Evolutionary conservation across 2,329 filamentous ascomycete genomes (phyloP).

Genomic region (Dothidotthia symphoricarpi): DNA sequence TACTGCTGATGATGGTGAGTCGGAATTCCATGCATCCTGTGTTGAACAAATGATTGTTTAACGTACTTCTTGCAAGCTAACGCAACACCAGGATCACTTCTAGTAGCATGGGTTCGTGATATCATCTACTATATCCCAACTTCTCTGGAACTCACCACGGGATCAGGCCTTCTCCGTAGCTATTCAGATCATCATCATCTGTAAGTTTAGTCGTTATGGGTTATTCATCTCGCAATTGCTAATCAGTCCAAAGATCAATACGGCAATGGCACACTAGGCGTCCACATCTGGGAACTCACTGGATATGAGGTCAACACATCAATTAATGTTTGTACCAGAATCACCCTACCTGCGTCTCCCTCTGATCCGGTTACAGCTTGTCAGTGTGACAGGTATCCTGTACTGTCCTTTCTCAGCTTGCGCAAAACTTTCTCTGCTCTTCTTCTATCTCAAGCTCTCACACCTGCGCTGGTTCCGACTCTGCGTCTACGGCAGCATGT

Average conservation of each 20-base stretch:
- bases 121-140: too few species aligned
- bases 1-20: conserved; percentile 29
- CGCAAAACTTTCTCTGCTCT: conserved; percentile 22
- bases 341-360: too few species aligned
- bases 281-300: too few species aligned
- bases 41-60: background rate
- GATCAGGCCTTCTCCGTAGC: conserved; percentile 10
- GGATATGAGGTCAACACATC: conserved; percentile 11
- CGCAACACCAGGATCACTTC: too few species aligned
- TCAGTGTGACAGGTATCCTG: conserved; percentile 10
- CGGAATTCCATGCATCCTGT: too few species aligned
- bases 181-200: conserved; percentile 10
- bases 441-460: conserved; percentile 19
- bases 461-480: conserved; percentile 12
- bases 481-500: conserved; percentile 15
- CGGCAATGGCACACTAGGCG: conserved; percentile 10
- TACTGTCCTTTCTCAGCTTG: conserved; percentile 16
- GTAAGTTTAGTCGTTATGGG: conserved; percentile 1
- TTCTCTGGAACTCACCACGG: too few species aligned
- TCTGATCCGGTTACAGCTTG: too few species aligned
- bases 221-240: background rate
- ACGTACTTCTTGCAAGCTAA: background rate
- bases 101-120: conserved; percentile 13
- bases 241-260: conserved; percentile 8
- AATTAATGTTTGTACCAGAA: conserved; percentile 14